A percentile compares a stretch with the other conserved stretches of the same genome.
Conservation (phyloP, 208 protist species). For the Leishmania braziliensis region DNA sequence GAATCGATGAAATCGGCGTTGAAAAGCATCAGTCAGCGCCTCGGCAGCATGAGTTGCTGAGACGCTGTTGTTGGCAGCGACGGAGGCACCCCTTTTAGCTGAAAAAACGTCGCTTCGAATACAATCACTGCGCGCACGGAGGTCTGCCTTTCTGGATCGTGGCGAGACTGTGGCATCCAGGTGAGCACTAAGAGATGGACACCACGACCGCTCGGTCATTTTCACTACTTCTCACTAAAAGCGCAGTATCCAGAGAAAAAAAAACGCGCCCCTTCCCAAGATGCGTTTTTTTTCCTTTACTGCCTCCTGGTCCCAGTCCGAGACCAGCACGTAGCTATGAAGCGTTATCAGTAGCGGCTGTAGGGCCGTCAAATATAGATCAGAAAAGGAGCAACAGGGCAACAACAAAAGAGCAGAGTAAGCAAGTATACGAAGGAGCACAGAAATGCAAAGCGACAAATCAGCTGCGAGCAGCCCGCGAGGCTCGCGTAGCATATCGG, state of each 20-base stretch:
- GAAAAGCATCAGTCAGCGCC: conserved; percentile 23
- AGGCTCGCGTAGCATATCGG: too few relatives aligned
- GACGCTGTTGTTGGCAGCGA: conserved; percentile 52
- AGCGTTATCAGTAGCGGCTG: not conserved
- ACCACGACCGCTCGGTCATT: conserved; percentile 28
- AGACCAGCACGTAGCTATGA: not conserved
- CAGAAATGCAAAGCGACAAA: not conserved
- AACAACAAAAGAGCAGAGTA: not conserved
- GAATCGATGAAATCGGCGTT: conserved; percentile 38
- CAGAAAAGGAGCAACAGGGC: not conserved
- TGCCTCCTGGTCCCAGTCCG: not conserved
- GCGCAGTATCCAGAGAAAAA: not conserved
- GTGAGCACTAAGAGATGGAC: conserved; percentile 9
- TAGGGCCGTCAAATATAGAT: not conserved
- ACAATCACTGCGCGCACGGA: not conserved
- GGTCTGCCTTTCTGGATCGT: not conserved
- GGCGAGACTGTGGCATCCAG: not conserved
- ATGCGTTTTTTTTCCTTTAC: not conserved
- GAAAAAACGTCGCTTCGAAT: not conserved
- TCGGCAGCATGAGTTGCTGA: conserved; percentile 36
- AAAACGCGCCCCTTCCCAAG: not conserved
- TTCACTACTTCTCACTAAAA: not conserved
- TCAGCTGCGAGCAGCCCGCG: too few relatives aligned
- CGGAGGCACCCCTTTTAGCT: conserved; percentile 30
- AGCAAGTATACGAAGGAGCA: not conserved